These are phyloP conservation scores for Elaphomyces granulatus DNA, from an alignment of 495 filamentous ascomycete genomes.

Conservation along the genomic window DNA sequence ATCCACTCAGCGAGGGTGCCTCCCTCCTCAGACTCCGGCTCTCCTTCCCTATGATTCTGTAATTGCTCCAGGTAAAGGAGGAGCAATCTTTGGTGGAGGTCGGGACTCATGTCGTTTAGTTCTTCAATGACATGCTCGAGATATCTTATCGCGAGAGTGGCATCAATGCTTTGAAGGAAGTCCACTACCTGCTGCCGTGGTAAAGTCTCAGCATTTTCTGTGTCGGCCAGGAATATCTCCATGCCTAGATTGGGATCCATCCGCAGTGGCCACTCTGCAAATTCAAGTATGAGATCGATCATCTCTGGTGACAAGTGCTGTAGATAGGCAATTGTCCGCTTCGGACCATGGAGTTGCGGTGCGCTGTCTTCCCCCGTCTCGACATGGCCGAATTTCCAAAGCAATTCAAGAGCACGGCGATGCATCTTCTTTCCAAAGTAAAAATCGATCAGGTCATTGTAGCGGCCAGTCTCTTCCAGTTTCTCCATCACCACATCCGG, in stretches of 20 bases:
- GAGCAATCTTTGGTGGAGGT: conserved; percentile 75
- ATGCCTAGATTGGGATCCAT: conserved; percentile 66
- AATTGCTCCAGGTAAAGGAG: conserved; percentile 59
- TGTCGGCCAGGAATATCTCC: conserved; percentile 89
- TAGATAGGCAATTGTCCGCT: conserved; percentile 76
- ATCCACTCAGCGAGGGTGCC: conserved; percentile 37
- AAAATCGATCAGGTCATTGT: conserved; percentile 92
- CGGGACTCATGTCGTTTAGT: conserved; percentile 67
- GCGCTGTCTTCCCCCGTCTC: conserved; percentile 41
- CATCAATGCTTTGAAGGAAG: conserved; percentile 57
- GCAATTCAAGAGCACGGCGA: conserved; percentile 67
- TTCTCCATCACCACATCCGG: conserved; percentile 89
- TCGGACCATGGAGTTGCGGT: conserved; percentile 64
- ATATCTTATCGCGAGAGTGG: conserved; percentile 60
- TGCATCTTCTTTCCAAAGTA: conserved; percentile 92
- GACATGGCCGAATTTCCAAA: conserved; percentile 67
- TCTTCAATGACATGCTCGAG: conserved; percentile 85
- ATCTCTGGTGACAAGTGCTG: conserved; percentile 75
- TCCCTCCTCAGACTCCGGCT: conserved; percentile 25
- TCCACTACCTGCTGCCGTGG: conserved; percentile 59
- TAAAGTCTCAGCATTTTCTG: conserved; percentile 84
- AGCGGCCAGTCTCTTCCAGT: conserved; percentile 74
- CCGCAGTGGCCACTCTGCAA: conserved; percentile 72
- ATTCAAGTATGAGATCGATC: conserved; percentile 85
- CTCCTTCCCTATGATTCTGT: conserved; percentile 24